These are phyloP conservation scores for Trametopsis cervina DNA, from an alignment of 768 basidiomycete species.

Conservation along the genomic window DNA sequence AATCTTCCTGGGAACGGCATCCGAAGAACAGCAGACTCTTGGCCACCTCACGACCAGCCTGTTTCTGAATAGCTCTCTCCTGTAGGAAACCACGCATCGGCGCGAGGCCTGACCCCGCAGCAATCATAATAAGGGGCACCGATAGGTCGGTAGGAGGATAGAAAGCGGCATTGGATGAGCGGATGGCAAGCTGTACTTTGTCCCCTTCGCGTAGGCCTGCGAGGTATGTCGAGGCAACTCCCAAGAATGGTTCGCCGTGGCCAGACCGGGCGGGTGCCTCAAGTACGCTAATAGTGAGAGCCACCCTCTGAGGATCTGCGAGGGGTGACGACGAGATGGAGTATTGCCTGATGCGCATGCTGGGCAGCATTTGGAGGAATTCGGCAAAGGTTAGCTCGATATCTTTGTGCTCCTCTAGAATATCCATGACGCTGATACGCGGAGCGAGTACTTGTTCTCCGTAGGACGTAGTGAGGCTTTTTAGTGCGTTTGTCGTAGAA, in stretches of 20 bases:
- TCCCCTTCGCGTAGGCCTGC: slow-evolving; percentile 30
- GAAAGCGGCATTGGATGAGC: slow-evolving; percentile 32
- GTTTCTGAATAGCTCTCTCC: slow-evolving; percentile 39
- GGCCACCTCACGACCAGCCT: slow-evolving; percentile 35
- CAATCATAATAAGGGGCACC: slow-evolving; percentile 38
- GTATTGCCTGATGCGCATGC: slow-evolving; percentile 45
- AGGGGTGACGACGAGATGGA: slow-evolving; percentile 47
- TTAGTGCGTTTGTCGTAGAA: slow-evolving; percentile 19
- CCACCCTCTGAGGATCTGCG: slow-evolving; percentile 32
- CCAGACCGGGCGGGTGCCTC: slow-evolving; percentile 31
- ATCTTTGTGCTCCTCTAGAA: slow-evolving; percentile 31
- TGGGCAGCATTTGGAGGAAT: slow-evolving; percentile 36
- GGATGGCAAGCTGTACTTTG: slow-evolving; percentile 33
- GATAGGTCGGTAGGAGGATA: slow-evolving; percentile 34
- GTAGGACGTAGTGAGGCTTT: slow-evolving; percentile 26
- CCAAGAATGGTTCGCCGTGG: slow-evolving; percentile 28
- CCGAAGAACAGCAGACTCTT: slow-evolving; percentile 40
- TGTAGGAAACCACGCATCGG: slow-evolving; percentile 47
- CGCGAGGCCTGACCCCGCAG: slow-evolving; percentile 41
- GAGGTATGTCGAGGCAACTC: slow-evolving; percentile 40
- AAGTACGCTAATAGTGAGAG: slow-evolving; percentile 39
- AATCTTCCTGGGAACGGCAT: slow-evolving; percentile 37
- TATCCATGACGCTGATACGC: slow-evolving; percentile 35
- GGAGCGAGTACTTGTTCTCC: slow-evolving; percentile 26
- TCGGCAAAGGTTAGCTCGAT: slow-evolving; percentile 32